Evolutionary conservation across 805 yeast genomes (phyloP).

Genomic region (Wickerhamomyces ciferrii): DNA sequence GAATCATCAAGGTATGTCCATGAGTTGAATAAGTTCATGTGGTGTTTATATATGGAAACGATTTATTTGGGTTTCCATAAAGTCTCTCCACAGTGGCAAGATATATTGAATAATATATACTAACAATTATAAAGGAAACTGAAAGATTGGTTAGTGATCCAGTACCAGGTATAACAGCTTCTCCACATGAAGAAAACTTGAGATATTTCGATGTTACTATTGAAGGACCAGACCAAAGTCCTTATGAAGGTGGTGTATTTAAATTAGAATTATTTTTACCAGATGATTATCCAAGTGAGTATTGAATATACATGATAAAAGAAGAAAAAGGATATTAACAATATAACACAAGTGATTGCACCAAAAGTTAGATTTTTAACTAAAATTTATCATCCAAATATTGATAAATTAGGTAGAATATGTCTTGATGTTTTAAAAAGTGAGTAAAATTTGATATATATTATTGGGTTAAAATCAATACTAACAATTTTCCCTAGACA

Average conservation of each 20-base stretch:
- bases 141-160: slow-evolving; percentile 91
- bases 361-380: slow-evolving; percentile 94
- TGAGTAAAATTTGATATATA: slow-evolving; percentile 10
- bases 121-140: slow-evolving; percentile 54
- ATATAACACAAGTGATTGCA: slow-evolving; percentile 57
- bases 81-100: slow-evolving; percentile 1
- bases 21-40: no score
- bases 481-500: slow-evolving; percentile 35
- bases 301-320: no score
- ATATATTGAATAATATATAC: not conserved
- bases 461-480: not conserved
- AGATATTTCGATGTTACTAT: slow-evolving; percentile 90
- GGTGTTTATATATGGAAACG: no score
- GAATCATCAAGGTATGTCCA: slow-evolving; percentile 74
- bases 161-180: slow-evolving; percentile 91
- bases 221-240: slow-evolving; percentile 88
- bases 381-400: slow-evolving; percentile 93
- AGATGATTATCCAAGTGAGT: slow-evolving; percentile 84
- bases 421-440: slow-evolving; percentile 90
- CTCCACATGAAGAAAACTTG: slow-evolving; percentile 90
- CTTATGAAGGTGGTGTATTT: slow-evolving; percentile 84
- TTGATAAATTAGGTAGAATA: slow-evolving; percentile 90
- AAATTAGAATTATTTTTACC: slow-evolving; percentile 84
- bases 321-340: slow-evolving; percentile 9
- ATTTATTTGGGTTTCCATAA: no score